Conservation (phyloP, 169 alveolate genomes). For the Cryptosporidium ryanae region DNA sequence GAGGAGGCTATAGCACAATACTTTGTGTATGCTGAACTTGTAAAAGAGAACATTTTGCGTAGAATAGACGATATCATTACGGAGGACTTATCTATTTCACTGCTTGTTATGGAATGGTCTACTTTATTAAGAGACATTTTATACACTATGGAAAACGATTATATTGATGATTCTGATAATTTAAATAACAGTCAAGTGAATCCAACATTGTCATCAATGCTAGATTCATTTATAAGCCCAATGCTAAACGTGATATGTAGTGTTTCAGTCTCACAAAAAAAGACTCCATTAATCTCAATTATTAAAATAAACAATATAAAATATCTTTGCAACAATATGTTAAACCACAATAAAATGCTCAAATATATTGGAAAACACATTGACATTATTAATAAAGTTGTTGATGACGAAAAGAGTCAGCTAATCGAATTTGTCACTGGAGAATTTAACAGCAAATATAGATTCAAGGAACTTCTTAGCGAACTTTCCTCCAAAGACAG, state of each 20-base stretch:
- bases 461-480: constrained; percentile 29
- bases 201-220: constrained; percentile 47
- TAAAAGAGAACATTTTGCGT: constrained; percentile 41
- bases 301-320: constrained; percentile 45
- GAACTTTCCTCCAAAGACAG: constrained; percentile 11
- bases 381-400: constrained; percentile 18
- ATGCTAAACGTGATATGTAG: constrained; percentile 61
- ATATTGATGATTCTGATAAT: background rate
- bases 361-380: constrained; percentile 1
- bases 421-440: constrained; percentile 1
- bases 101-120: constrained; percentile 62
- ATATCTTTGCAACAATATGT: constrained; percentile 5
- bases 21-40: constrained; percentile 55
- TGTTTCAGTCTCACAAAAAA: constrained; percentile 1
- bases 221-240: constrained; percentile 61
- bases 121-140: constrained; percentile 49
- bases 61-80: constrained; percentile 20
- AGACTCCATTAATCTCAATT: constrained; percentile 20
- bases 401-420: constrained; percentile 7
- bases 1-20: constrained; percentile 72
- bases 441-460: constrained; percentile 24
- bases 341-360: background rate
- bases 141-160: constrained; percentile 23
- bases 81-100: constrained; percentile 45
- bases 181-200: background rate